phyloP scores from a whole-genome alignment of 208 protist genomes.

The Acanthamoeba rhysodes region DNA sequence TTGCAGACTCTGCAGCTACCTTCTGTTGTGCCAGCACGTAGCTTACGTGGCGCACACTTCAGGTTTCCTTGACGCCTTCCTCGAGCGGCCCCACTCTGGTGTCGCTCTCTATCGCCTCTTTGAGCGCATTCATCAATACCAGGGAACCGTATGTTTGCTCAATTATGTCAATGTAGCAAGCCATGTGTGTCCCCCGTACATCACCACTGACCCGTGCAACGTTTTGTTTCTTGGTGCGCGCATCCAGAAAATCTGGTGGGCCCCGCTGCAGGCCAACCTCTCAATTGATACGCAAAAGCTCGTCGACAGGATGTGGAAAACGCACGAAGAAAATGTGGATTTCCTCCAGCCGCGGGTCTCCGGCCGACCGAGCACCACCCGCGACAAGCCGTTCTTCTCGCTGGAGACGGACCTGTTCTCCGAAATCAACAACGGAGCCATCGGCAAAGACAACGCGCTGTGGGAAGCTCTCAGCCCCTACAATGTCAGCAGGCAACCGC shows the following conservation, averaged over 20 bases:
- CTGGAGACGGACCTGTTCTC: conserved; percentile 47
- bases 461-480: neutral
- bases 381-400: neutral
- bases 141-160: neutral
- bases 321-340: neutral
- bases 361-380: neutral
- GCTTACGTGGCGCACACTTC: neutral
- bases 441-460: neutral
- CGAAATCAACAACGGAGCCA: neutral
- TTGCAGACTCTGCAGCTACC: no score
- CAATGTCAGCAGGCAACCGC: neutral
- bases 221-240: no score
- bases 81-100: neutral
- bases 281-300: conserved; percentile 1
- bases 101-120: conserved; percentile 10
- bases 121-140: conserved; percentile 54
- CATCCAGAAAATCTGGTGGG: conserved; percentile 49
- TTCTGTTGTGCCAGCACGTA: neutral
- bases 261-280: conserved; percentile 3
- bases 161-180: neutral
- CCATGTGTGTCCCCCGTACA: no score
- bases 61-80: conserved; percentile 8
- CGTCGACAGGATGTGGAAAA: conserved; percentile 26
- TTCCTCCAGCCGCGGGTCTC: neutral
- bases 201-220: neutral